These are phyloP conservation scores for Daldinia vernicosa DNA, from an alignment of 495 filamentous ascomycete genomes.

Conservation along the genomic window DNA sequence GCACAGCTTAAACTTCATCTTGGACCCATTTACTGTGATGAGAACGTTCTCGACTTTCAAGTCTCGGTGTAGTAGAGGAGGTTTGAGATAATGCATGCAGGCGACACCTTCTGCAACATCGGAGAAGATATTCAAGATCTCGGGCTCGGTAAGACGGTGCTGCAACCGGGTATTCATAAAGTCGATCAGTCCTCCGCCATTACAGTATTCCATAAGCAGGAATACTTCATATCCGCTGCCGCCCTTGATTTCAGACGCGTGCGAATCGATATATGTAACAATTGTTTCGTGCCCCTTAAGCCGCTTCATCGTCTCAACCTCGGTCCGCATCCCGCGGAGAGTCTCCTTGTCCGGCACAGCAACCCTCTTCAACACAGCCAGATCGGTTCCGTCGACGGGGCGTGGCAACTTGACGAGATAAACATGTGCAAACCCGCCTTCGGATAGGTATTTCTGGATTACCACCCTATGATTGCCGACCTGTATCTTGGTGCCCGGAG, in stretches of 20 bases:
- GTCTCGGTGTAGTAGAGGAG: conserved; percentile 91
- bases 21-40: conserved; percentile 71
- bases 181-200: conserved; percentile 91
- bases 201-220: conserved; percentile 93
- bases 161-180: conserved; percentile 99
- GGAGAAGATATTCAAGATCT: conserved; percentile 95
- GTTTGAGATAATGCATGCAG: conserved; percentile 98
- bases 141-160: conserved; percentile 95
- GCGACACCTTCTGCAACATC: conserved; percentile 96
- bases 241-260: conserved; percentile 90
- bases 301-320: conserved; percentile 99
- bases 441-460: conserved; percentile 98
- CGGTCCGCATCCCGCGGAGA: conserved; percentile 93
- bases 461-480: conserved; percentile 90
- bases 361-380: conserved; percentile 92
- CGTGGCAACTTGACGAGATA: conserved; percentile 90
- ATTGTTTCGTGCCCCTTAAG: conserved; percentile 95
- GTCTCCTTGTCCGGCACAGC: conserved; percentile 97
- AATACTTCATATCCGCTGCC: conserved; percentile 98
- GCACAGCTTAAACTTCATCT: conserved; percentile 87
- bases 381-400: conserved; percentile 80
- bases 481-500: conserved; percentile 93
- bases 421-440: conserved; percentile 98
- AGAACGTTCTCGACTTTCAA: conserved; percentile 98
- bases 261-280: conserved; percentile 97